Conservation (phyloP, 257 asterid genomes). For the Salvia miltiorrhiza region DNA sequence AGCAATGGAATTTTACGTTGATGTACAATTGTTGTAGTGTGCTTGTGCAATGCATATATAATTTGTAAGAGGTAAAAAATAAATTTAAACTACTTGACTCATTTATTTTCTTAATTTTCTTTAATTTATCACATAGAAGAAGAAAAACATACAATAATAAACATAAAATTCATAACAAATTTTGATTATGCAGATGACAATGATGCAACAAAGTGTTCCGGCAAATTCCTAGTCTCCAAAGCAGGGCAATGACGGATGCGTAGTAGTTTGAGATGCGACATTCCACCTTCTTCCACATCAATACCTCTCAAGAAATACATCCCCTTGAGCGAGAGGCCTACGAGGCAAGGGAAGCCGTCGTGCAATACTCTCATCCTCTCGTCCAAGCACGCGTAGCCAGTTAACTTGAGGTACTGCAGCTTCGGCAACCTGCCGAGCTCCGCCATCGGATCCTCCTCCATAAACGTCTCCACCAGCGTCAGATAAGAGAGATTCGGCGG, state of each 20-base stretch:
- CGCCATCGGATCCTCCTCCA: neutral
- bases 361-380: neutral
- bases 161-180: too few species aligned
- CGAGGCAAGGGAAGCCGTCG: neutral
- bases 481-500: neutral
- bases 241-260: neutral
- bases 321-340: neutral
- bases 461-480: neutral
- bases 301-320: neutral
- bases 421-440: conserved; percentile 10
- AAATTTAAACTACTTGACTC: too few species aligned
- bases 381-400: neutral
- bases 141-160: too few species aligned
- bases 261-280: conserved; percentile 14
- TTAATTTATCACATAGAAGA: too few species aligned
- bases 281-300: conserved; percentile 15
- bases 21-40: too few species aligned
- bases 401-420: conserved; percentile 8
- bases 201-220: neutral
- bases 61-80: too few species aligned
- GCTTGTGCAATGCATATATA: too few species aligned
- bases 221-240: neutral
- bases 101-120: too few species aligned
- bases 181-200: neutral
- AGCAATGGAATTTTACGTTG: too few species aligned